Base-by-base conservation (phyloP, 2,329 filamentous ascomycete genomes). In the Neonectria hederae region DNA sequence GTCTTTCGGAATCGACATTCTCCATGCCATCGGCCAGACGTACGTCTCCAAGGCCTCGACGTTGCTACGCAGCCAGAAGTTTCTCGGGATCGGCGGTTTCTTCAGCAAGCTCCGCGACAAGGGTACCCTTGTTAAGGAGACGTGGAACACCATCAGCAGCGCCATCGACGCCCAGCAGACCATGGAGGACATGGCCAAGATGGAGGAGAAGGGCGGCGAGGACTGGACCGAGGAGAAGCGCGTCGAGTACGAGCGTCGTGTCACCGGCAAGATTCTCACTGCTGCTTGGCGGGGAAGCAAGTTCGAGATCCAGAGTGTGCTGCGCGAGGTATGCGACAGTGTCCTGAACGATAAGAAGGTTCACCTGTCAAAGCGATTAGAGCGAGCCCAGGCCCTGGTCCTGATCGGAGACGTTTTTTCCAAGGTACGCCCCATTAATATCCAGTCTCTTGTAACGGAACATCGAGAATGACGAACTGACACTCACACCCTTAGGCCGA, bases 181-280 rank as follows among this genome's bases (percentile, higher is more conserved):
- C 65, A 97, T 99, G 89, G 95, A 99, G 83, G 95, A 97, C 80
- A 98, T 99, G 96, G 94, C 94, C 59, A 94, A 95, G 78, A 86
- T 95, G 80, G 96, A 99, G 82, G 92, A 97, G 83, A 90, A 90
- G 75, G 96, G 95, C 57, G 96, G 96, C 54, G 96, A 97, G 60
- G 94, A 97, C 66, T 99, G 96, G 96, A 98, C 96, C 1, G 96
- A 99, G 67, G 96, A 98, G 88, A 94, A 92, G 84, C 94, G 94
- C 81, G 90, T 90, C 45, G 96, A 99, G 82, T 97, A 97, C 75
- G 96, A 98, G 84, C 91, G 95, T 76, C 90, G 91, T 72, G 95
- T 98, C 24, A 99, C 96, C 10, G 96, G 96, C 75, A 99, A 99
- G 87, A 98, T 99, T 70, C 87, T 99, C 42, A 97, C 94, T 5